These are phyloP conservation scores for Nymphaea thermarum DNA, from an alignment of 164 flowering plant genomes.

Conservation along the genomic window DNA sequence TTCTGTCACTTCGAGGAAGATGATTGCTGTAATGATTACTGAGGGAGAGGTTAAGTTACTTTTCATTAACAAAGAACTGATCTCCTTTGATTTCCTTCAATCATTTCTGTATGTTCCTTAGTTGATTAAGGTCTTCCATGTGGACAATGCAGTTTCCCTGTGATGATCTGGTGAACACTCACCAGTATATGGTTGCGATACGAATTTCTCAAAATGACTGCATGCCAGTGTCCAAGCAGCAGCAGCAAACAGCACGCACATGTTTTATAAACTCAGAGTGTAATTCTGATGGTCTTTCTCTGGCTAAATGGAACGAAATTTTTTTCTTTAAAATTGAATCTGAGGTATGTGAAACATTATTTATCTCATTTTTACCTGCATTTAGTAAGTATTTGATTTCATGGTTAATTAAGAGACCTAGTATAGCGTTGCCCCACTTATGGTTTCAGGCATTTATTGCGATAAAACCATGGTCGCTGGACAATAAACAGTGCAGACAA, in stretches of 20 bases:
- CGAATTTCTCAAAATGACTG: conserved; percentile 34
- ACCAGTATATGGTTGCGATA: conserved; percentile 45
- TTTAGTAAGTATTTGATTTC: too few species aligned
- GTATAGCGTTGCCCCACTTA: too few species aligned
- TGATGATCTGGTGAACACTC: conserved; percentile 38
- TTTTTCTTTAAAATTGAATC: conserved; percentile 89
- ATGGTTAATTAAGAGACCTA: too few species aligned
- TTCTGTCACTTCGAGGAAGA: conserved; percentile 22
- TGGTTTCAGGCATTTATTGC: too few species aligned
- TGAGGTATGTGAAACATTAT: conserved; percentile 30
- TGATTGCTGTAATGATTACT: conserved; percentile 58
- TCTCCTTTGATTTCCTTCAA: not conserved
- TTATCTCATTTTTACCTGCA: not conserved
- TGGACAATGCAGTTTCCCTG: conserved; percentile 42
- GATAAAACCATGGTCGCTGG: too few species aligned
- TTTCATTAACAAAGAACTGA: not conserved
- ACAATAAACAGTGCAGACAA: too few species aligned
- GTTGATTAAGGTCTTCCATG: conserved; percentile 1
- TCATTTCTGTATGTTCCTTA: not conserved
- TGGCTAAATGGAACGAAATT: conserved; percentile 69
- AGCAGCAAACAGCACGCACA: conserved; percentile 83
- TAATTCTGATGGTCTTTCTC: conserved; percentile 28
- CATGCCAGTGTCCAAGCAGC: conserved; percentile 19
- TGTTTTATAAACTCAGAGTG: conserved; percentile 42
- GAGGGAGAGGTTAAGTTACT: conserved; percentile 60